phyloP scores from a whole-genome alignment of 768 basidiomycete genomes.

The Clathrus columnatus region DNA sequence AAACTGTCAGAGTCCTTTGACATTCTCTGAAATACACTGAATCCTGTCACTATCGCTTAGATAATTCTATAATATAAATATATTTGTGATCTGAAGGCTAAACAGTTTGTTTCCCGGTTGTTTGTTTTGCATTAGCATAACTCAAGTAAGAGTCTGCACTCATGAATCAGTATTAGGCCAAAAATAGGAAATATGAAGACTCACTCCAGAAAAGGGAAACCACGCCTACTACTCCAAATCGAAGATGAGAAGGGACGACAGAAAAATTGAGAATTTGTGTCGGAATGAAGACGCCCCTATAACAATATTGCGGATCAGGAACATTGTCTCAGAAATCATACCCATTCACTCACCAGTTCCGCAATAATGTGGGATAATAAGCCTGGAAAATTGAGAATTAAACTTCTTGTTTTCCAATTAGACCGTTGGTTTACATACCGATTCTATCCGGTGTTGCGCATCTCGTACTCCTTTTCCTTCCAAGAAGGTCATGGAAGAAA shows the following conservation, averaged over 20 bases:
- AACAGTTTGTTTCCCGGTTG: not conserved
- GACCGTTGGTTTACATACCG: constrained; percentile 18
- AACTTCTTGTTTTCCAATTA: not conserved
- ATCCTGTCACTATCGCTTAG: too few species aligned
- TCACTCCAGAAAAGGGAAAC: constrained; percentile 80
- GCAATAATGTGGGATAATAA: constrained; percentile 64
- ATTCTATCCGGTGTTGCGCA: constrained; percentile 39
- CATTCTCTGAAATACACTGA: too few species aligned
- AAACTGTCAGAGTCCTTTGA: too few species aligned
- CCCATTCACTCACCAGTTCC: constrained; percentile 51
- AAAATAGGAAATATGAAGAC: constrained; percentile 22
- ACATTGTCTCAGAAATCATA: not conserved
- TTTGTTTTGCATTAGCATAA: constrained; percentile 35
- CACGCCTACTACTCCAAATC: constrained; percentile 64
- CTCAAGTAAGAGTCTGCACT: constrained; percentile 53
- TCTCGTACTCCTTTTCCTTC: constrained; percentile 59
- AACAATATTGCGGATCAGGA: not conserved
- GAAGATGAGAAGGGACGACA: constrained; percentile 65
- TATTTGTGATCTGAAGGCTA: too few species aligned
- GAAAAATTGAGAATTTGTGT: constrained; percentile 75
- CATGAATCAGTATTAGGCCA: not conserved
- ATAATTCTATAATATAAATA: too few species aligned
- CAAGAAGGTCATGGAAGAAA: constrained; percentile 69
- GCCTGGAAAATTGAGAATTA: constrained; percentile 34
- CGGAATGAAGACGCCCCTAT: constrained; percentile 65